Conservation (phyloP, 1,284 basidiomycete genomes). For the Ganoderma meredithae region DNA sequence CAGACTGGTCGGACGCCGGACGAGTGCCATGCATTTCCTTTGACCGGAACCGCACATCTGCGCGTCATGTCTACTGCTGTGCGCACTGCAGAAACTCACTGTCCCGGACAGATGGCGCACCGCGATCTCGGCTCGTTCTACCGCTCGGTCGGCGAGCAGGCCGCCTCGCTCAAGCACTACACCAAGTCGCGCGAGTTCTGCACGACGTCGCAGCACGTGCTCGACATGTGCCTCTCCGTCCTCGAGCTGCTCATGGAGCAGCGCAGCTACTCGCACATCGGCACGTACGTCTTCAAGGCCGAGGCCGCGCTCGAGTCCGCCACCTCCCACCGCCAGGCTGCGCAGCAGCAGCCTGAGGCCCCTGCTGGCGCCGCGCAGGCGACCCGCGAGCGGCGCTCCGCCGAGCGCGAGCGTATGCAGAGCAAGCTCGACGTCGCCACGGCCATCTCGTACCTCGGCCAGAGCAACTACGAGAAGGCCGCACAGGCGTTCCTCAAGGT, state of each 20-base stretch:
- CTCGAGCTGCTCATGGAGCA: conserved; percentile 88
- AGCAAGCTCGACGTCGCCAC: conserved; percentile 83
- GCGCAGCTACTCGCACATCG: conserved; percentile 81
- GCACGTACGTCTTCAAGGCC: conserved; percentile 91
- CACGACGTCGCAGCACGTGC: conserved; percentile 82
- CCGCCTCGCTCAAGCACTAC: conserved; percentile 76
- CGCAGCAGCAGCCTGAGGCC: conserved; percentile 28
- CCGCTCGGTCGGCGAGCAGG: conserved; percentile 73
- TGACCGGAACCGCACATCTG: too few relatives aligned
- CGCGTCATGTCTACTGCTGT: too few relatives aligned
- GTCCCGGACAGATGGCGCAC: conserved; percentile 69
- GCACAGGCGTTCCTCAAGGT: conserved; percentile 74
- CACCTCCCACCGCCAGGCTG: conserved; percentile 28
- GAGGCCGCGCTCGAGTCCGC: conserved; percentile 84
- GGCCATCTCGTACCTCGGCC: conserved; percentile 76
- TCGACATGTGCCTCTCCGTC: conserved; percentile 86
- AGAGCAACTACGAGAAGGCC: conserved; percentile 78
- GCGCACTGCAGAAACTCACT: background rate
- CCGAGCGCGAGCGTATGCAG: conserved; percentile 70
- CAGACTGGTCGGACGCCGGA: too few relatives aligned
- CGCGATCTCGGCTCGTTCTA: conserved; percentile 84
- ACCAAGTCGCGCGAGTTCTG: conserved; percentile 89
- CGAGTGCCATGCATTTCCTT: too few relatives aligned
- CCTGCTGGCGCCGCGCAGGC: conserved; percentile 42
- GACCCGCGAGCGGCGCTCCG: conserved; percentile 47